Evolutionary conservation across 805 yeast genomes (phyloP).

Genomic region (Pichia nanzhaoensis): DNA sequence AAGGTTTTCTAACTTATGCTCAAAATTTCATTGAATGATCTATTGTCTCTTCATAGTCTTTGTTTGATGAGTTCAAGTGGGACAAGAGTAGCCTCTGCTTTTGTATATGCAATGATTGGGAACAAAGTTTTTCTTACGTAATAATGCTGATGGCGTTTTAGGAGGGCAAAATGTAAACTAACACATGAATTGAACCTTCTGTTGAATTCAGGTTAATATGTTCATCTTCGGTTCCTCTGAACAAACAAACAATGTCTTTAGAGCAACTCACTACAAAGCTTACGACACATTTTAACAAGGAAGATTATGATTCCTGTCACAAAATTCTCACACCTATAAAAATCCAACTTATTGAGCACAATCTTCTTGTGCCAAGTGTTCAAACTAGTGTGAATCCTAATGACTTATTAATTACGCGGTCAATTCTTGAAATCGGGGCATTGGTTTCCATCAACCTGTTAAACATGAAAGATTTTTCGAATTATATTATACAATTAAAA

Average conservation of each 20-base stretch:
- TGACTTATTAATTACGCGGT: conserved; percentile 73
- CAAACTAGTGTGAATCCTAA: conserved; percentile 38
- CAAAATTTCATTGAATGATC: too few relatives aligned
- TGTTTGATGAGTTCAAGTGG: too few relatives aligned
- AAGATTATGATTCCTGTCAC: conserved; percentile 56
- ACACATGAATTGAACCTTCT: too few relatives aligned
- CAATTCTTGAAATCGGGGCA: conserved; percentile 85
- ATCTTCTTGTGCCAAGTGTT: conserved; percentile 61
- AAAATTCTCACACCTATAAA: conserved; percentile 64
- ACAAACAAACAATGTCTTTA: conserved; percentile 54
- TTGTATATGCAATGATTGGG: too few relatives aligned
- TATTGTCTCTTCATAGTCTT: too few relatives aligned
- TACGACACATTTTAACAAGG: conserved; percentile 54
- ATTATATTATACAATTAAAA: conserved; percentile 64
- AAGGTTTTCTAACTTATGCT: too few relatives aligned
- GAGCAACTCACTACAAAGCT: conserved; percentile 66
- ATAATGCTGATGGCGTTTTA: too few relatives aligned
- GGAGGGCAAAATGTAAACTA: too few relatives aligned
- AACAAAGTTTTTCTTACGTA: too few relatives aligned
- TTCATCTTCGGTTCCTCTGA: too few relatives aligned
- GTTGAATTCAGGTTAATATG: too few relatives aligned
- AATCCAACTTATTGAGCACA: conserved; percentile 69
- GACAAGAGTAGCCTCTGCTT: too few relatives aligned
- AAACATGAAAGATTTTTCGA: conserved; percentile 61
- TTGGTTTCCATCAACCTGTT: conserved; percentile 61